phyloP scores from a whole-genome alignment of 2,329 filamentous ascomycete genomes.

The Ophiostoma sp. region DNA sequence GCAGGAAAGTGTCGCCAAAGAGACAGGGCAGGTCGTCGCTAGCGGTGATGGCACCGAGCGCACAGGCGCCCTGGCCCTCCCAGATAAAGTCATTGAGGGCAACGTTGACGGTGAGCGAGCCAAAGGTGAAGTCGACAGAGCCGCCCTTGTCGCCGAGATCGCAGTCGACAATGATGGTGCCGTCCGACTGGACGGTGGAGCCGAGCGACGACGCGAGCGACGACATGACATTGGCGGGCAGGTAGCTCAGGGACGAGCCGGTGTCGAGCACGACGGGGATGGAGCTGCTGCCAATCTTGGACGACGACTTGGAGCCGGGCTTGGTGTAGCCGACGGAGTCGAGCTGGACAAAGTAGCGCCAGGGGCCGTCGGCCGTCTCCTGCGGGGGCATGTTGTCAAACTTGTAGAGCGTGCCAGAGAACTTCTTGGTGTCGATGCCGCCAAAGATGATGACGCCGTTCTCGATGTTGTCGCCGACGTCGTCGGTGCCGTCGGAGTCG shows the following conservation, averaged over 20 bases:
- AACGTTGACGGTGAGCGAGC: constrained; percentile 36
- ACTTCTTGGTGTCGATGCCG: constrained; percentile 44
- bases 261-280: constrained; percentile 55
- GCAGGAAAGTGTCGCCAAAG: constrained; percentile 31
- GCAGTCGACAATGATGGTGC: constrained; percentile 29
- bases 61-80: constrained; percentile 23
- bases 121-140: constrained; percentile 39
- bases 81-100: constrained; percentile 37
- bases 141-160: constrained; percentile 32
- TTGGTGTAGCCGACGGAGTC: constrained; percentile 35
- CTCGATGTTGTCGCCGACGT: constrained; percentile 22
- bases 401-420: constrained; percentile 34
- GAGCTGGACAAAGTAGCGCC: constrained; percentile 40
- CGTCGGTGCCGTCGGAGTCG: constrained; percentile 22
- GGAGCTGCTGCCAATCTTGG: constrained; percentile 25
- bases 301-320: constrained; percentile 28
- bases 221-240: constrained; percentile 52
- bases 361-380: constrained; percentile 25
- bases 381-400: constrained; percentile 31
- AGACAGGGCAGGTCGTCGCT: constrained; percentile 22
- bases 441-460: constrained; percentile 39
- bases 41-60: constrained; percentile 26
- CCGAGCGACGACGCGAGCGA: constrained; percentile 42
- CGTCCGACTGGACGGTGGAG: constrained; percentile 32
- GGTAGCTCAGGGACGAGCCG: constrained; percentile 61